phyloP scores from a whole-genome alignment of 306 rosid genomes.

The Casuarina glauca region DNA sequence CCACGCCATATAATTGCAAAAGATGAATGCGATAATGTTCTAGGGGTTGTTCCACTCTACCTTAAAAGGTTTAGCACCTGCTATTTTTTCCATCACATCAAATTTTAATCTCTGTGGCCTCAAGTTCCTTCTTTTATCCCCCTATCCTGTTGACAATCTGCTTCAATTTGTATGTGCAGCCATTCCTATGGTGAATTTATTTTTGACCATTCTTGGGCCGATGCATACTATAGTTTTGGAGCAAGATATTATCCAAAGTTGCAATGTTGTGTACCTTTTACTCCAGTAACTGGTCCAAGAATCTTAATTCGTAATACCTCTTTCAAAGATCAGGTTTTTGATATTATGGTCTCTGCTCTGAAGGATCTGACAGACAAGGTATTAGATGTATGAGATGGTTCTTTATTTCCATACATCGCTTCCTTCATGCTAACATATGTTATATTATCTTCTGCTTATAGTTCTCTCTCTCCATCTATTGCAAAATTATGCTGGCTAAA shows the following conservation, averaged over 20 bases:
- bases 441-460: background rate
- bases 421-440: background rate
- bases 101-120: slow-evolving; percentile 13
- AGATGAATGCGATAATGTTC: slow-evolving; percentile 43
- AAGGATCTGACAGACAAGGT: slow-evolving; percentile 74
- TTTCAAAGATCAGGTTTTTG: slow-evolving; percentile 69
- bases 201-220: slow-evolving; percentile 98
- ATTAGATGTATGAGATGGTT: slow-evolving; percentile 17
- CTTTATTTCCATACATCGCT: background rate
- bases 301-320: slow-evolving; percentile 63
- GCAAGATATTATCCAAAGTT: slow-evolving; percentile 81
- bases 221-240: slow-evolving; percentile 77
- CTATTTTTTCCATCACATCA: slow-evolving; percentile 13
- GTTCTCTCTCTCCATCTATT: background rate
- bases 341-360: slow-evolving; percentile 57
- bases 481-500: slow-evolving; percentile 2
- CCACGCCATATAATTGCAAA: slow-evolving; percentile 75
- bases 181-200: slow-evolving; percentile 98
- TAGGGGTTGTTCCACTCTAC: slow-evolving; percentile 88
- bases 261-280: slow-evolving; percentile 90
- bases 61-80: slow-evolving; percentile 60
- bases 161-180: slow-evolving; percentile 42
- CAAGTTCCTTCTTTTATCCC: background rate
- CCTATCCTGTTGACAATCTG: background rate
- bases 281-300: slow-evolving; percentile 94